Evolutionary conservation across 108 stramenopile species (phyloP), one percentile per base, ranked within the genome.

Genomic region (Skeletonema marinoi): DNA sequence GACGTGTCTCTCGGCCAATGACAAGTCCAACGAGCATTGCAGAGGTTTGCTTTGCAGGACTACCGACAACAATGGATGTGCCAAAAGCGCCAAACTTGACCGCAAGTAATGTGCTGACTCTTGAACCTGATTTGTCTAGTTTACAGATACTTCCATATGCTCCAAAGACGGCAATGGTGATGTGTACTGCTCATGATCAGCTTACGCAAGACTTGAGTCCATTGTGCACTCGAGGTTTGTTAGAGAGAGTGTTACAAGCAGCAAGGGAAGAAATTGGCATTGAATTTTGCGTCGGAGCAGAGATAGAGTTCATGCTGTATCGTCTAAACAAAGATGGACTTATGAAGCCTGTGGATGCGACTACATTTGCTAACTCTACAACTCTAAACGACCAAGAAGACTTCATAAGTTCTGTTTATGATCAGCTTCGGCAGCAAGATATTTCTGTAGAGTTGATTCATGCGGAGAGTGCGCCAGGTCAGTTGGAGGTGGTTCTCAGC

Each of bases 361-460:
- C 85, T 42, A 75, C 88, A 0, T 95, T 88, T 77, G 92, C 87
- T 32, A 84, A 81, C 67, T 56, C 90, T 2, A 70, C 73, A 13
- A 78, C 89, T 32, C 78, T 95, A 35, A 93, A 95, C 60, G 82
- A 91, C 33, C 92, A 93, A 77, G 89, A 92, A 73, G 85, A 81
- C 9, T 95, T 89, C 51, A 83, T 95, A 8, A 68, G 51, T 35
- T 76, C 82, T 2, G 70, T 95, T 61, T 85, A 88, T 59, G 86
- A 90, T 54, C 87, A 92, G 63, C 79, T 93, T 12, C 39, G 78
- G 60, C 65, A 76, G 48, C 94, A 95, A 78, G 67, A 88, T 68
- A 90, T 95, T 66, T 65, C 82, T 11, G 56, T 95, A 16, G 92
- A 93, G 73, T 21, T 82, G 41, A 77, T 95, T 31, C 92, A 92